Base-by-base conservation (phyloP, 768 basidiomycete species). In the Roridomyces roridus region DNA sequence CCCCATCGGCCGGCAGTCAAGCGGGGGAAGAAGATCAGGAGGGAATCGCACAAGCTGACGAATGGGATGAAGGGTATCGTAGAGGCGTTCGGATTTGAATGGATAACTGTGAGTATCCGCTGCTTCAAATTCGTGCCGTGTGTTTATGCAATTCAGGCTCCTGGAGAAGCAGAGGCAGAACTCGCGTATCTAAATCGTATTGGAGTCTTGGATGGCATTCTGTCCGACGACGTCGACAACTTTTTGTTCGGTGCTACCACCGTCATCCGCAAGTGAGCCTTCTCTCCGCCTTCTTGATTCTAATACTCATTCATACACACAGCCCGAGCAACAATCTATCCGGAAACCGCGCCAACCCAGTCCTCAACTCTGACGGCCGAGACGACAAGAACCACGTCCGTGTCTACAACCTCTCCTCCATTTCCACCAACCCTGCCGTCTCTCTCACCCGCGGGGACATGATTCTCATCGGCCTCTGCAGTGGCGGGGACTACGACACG, bases 101-200 rank as follows among this genome's bases (percentile, higher is more conserved):
- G 87, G 85, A 77, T 85, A 62, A 84, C 80, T 69, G 87, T 85
- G 65, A 39, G 83, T 69, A 40, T n/a, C n/a, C n/a, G 14, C 31
- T 42, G 15, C 47, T 3, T 64, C n/a, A n/a, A 57, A 59, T 65
- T 15, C 63, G 67, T 34, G 58, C 39, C 57, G 69, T n/a, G 64
- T 57, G 23, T 59, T 70, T 6, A 70, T 63, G 67, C 57, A 67
- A 23, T 55, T 62, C 46, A 87, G 87, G 95, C 94, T 15, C 95
- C 95, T 6, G 94, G 93, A 17, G 96, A 97, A 72, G 96, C 96
- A 0, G 96, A 98, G 70, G 95, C 95, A 0, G 95, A 96, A 67
- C 78, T 98, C 3, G 95, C 95, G 0, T 88, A 91, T 59, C 78
- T 98, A 49, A 95, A 94, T 64, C 77, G 82, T 5, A 83, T 87